Evolutionary conservation across 345 rosid species (phyloP), one percentile per base, ranked within the genome.

Genomic region (Gossypium arboreum): DNA sequence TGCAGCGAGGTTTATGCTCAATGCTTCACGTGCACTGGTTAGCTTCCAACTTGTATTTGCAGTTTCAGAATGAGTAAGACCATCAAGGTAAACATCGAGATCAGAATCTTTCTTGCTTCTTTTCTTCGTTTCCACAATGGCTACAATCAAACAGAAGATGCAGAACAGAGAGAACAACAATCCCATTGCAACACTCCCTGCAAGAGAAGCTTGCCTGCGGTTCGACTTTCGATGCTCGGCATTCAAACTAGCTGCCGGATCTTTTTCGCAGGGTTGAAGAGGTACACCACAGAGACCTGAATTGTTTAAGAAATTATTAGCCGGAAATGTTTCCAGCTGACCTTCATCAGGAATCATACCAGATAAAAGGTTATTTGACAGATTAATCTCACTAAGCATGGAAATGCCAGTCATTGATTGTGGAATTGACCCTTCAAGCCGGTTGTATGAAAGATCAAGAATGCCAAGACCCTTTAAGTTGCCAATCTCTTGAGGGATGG

Each of bases 281-380:
- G 98, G 98, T 50, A 80, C 85, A 59, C 99, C 99, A 27, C 99
- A 95, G 1, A 95, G 94, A 73, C 90, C 97, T 2, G 97, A 71
- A 70, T 95, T 95, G 81, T 95, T 95, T 47, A 45, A 6, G 78
- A 93, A 95, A 78, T 85, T 86, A 9, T 22, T 75, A 72, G 90
- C 83, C 0, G 87, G 86, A 59, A 95, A 88, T 7, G 97, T 93
- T 78, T 91, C 94, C 3, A 95, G 73, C 88, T 95, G 99, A 34
- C 97, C 97, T 80, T 48, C 77, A 73, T 77, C 88, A 18, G 99
- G 99, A 58, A 95, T 95, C 59, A 70, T 81, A 18, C 99, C 99
- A 0, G 85, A 77, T 75, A 95, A 86, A 63, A 56, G 34, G 75
- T 95, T 95, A 78, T 90, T 85, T 0, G 97, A 93, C 79, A 95